Conservation (phyloP, 176 grass and related monocot genomes). For the Cymbopogon citratus region DNA sequence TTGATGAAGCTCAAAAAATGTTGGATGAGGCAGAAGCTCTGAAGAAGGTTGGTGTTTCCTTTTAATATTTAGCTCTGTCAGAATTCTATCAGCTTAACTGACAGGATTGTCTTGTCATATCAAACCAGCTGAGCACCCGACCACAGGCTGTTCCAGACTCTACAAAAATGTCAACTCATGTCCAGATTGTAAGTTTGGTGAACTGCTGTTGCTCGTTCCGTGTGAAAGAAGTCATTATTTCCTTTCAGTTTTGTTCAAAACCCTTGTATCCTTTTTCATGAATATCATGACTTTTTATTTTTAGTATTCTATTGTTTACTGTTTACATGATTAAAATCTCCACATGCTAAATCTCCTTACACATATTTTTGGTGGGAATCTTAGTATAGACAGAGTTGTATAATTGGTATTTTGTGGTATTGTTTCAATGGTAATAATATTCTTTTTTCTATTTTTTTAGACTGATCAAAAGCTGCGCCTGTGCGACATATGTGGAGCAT, state of each 20-base stretch:
- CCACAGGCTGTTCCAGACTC: constrained; percentile 56
- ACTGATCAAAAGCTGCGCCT: constrained; percentile 96
- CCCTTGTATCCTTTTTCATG: neutral
- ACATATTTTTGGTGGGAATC: neutral
- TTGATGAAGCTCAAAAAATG: constrained; percentile 91
- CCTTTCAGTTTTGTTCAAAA: neutral
- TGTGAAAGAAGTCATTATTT: neutral
- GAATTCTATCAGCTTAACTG: constrained; percentile 10
- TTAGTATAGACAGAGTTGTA: neutral
- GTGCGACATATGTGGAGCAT: constrained; percentile 98
- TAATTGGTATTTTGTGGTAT: neutral
- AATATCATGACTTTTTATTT: neutral
- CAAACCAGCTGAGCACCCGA: constrained; percentile 51
- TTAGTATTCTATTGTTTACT: neutral
- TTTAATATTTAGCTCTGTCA: constrained; percentile 21
- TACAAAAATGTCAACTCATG: constrained; percentile 69
- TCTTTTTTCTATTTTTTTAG: constrained; percentile 41
- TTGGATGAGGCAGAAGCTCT: constrained; percentile 97
- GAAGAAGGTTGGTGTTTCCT: constrained; percentile 59
- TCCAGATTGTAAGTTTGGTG: constrained; percentile 78
- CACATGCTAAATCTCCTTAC: neutral
- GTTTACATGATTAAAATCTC: neutral
- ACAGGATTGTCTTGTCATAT: constrained; percentile 2
- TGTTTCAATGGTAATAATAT: constrained; percentile 14
- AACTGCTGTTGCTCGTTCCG: neutral